Evolutionary conservation across 495 filamentous ascomycete species (phyloP), one percentile per base, ranked within the genome.

Genomic region (Penicillium lividum): DNA sequence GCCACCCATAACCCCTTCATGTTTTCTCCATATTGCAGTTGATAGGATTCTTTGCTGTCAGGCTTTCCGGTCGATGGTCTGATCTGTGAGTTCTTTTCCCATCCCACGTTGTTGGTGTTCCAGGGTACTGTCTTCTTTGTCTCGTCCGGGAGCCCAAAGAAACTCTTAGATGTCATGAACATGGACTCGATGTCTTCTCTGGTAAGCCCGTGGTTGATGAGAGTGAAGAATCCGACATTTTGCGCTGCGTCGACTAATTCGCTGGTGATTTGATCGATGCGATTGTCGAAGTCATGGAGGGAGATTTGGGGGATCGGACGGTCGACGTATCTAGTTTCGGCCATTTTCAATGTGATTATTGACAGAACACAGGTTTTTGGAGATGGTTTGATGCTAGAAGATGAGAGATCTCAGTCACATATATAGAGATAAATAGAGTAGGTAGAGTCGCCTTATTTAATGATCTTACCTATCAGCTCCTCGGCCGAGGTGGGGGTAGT

Each of bases 11-110:
- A 58, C 1, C 66, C 72, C 18, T 68, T 64, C 76, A 83, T 83
- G 55, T 77, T 76, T 36, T 76, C 71, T 18, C 79, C 83, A 63
- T 81, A 84, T 63, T 88, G 84, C 57, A 89, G 67, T 61, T 86
- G 83, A 58, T 86, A 82, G 15, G 75, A 81, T 59, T 88, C 85
- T 62, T 88, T 89, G 53, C 75, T 78, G 63, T 89, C 86, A 5
- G 81, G 75, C 7, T 71, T 59, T 27, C 85, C 86, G 7, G 86
- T 88, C 0, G 78, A 83, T 5, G 84, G 86, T 1, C 85, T 77
- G 10, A 88, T 70, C 53, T 88, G 86, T 18, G 84, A 77, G 51
- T 76, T 77, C 57, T 79, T 78, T 68, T 88, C 85, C 86, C 86
- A 88, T n/a, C 86, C 86, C 0, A 80, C 74, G 60, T 88, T 87